These are phyloP conservation scores for Alternaria arborescens DNA, from an alignment of 2,329 filamentous ascomycete genomes.

Conservation along the genomic window DNA sequence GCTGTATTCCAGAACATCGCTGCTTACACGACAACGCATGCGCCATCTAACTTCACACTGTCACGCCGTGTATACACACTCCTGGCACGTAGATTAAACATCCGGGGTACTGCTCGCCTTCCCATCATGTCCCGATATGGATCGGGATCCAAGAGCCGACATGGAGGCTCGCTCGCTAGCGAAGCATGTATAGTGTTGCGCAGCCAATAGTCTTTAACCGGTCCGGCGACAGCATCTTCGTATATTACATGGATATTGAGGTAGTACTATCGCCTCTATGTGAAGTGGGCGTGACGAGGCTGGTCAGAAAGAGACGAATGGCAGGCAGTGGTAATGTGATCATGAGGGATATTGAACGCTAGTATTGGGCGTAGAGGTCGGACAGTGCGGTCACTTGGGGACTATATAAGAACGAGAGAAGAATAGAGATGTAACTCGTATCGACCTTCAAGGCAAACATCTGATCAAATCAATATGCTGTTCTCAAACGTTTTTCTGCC, in stretches of 20 bases:
- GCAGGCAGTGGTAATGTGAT: constrained; percentile 17
- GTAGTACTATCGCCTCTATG: constrained; percentile 33
- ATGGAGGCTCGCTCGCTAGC: constrained; percentile 24
- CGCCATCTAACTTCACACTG: constrained; percentile 1
- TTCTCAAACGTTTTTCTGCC: constrained; percentile 48
- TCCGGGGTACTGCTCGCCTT: constrained; percentile 31
- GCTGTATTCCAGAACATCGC: background rate
- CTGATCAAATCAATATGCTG: constrained; percentile 41
- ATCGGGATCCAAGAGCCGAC: constrained; percentile 37
- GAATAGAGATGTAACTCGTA: background rate
- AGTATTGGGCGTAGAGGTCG: background rate
- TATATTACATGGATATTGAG: constrained; percentile 37
- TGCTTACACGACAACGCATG: constrained; percentile 1
- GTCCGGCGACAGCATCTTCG: constrained; percentile 27
- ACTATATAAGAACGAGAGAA: constrained; percentile 27
- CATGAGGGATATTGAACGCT: constrained; percentile 20
- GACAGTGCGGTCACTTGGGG: background rate
- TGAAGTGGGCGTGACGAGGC: constrained; percentile 19
- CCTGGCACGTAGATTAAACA: constrained; percentile 28
- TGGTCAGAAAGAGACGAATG: constrained; percentile 12
- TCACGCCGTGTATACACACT: constrained; percentile 30
- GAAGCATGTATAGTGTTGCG: constrained; percentile 27
- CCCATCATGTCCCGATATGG: constrained; percentile 20
- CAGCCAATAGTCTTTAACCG: constrained; percentile 33
- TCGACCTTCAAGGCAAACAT: background rate